Base-by-base conservation (phyloP, 768 basidiomycete genomes). In the Asterophora parasitica region DNA sequence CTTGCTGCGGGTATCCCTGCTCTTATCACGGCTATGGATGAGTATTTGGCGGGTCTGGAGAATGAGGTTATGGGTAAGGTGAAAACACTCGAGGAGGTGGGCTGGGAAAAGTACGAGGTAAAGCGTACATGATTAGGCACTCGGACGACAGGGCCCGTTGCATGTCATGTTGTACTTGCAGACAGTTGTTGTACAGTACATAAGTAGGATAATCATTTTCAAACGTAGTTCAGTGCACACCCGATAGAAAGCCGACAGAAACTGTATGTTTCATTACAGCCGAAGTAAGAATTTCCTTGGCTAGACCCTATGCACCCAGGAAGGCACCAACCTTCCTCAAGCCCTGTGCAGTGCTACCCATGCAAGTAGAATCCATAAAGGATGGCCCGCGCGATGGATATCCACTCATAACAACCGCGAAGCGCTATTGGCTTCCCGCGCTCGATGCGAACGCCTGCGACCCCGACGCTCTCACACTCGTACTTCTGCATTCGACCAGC, bases 61-160 rank as follows among this genome's bases (percentile, higher is more conserved):
- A 71, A 65, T 3, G 92, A 93, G 64, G 92, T 95, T 0, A 58
- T 89, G 58, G 74, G 55, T 3, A 96, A 95, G 66, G 83, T 88
- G 7, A 80, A 81, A n/a, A 83, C 68, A 54, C 64, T 99, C 37
- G 78, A 81, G 51, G 72, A 81, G 48, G 71, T 87, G 10, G 95
- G 95, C 4, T 97, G 94, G 93, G 89, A 92, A 58, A 70, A 74
- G 42, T 95, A 95, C 58, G 70, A 76, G 48, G 79, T 80, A 13
- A 71, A 68, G 44, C 55, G 58, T 32, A 53, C 53, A 49, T 63
- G 39, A n/a, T n/a, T n/a, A 57, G 34, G 19, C 23, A 23, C 23
- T 23, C 3, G 23, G 3, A 23, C 23, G 6, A 23, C 6, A 6
- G 23, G 23, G 23, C n/a, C n/a, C n/a, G n/a, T n/a, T n/a, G n/a